Evolutionary conservation across 2,329 filamentous ascomycete species (phyloP), one percentile per base, ranked within the genome.

Genomic region (Venturia carpophila): DNA sequence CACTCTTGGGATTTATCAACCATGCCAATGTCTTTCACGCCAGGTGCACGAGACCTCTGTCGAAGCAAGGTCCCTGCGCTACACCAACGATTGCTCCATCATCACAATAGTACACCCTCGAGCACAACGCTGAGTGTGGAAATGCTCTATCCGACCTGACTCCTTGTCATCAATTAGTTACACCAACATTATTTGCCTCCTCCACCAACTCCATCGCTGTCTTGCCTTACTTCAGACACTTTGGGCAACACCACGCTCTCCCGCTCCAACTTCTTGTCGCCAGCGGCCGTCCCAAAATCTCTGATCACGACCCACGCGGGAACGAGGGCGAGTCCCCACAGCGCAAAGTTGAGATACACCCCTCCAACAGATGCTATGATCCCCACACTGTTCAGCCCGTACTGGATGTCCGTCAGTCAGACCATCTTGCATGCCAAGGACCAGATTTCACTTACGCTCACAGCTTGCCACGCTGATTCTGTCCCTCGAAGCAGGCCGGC

Each of bases 401-500:
- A 91, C 70, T 86, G 15, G 15, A 11, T 27, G 1, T 15, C 27
- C 7, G 30, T 58, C 15, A 58, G 27, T 58, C 47, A 27, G 24
- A n/a, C 3, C 2, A 11, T 58, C 19, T 58, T 21, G 52, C 30
- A n/a, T n/a, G 7, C n/a, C 1, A 58, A 37, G 13, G 27, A 37
- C n/a, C 5, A 1, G 11, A 27, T 4, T 27, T 10, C 17, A 58
- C 52, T 1, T 37, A 58, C 52, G 52, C 52, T 58, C 6, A 91
- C 75, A 7, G 87, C 88, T 71, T 91, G 88, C 76, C 86, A 87
- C 0, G 86, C 88, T 1, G 86, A 89, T 74, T 91, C 88, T 0
- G 86, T 88, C 0, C 86, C 88, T 65, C 88, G 80, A 2, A 91
- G 77, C 15, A 91, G 74, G 0, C 86, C 87, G 0, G 88, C 83